phyloP scores from a whole-genome alignment of 176 grass and related monocot genomes.

The Rhynchospora breviuscula region DNA sequence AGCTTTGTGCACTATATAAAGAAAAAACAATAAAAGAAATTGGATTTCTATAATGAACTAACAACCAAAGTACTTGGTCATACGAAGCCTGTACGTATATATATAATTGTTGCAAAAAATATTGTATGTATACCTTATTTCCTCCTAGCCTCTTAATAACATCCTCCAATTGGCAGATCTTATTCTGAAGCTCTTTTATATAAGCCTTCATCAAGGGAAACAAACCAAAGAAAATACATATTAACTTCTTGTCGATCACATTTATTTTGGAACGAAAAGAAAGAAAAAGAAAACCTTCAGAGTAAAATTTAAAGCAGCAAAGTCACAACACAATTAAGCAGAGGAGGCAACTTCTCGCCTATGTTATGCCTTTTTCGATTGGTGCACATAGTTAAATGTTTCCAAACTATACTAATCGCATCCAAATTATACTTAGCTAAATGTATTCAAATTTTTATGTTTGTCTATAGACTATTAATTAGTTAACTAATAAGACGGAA shows the following conservation, averaged over 20 bases:
- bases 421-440: neutral
- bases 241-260: neutral
- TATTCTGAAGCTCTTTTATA: slow-evolving; percentile 19
- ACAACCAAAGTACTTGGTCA: too few species aligned
- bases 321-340: neutral
- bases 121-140: slow-evolving; percentile 5
- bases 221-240: neutral
- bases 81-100: neutral
- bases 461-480: neutral
- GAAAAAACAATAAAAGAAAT: neutral
- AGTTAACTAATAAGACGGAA: neutral
- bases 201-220: neutral
- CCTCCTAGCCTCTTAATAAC: neutral
- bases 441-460: neutral
- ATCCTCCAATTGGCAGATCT: slow-evolving; percentile 9
- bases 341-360: too few species aligned
- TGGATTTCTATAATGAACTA: neutral
- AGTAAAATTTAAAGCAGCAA: neutral
- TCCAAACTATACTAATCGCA: neutral
- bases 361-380: neutral
- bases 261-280: neutral
- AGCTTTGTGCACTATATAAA: neutral
- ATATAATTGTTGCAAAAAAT: neutral
- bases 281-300: neutral
- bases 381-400: neutral